Evolutionary conservation across 1,284 basidiomycete genomes (phyloP).

Genomic region (Exobasidium cylindrosporum): DNA sequence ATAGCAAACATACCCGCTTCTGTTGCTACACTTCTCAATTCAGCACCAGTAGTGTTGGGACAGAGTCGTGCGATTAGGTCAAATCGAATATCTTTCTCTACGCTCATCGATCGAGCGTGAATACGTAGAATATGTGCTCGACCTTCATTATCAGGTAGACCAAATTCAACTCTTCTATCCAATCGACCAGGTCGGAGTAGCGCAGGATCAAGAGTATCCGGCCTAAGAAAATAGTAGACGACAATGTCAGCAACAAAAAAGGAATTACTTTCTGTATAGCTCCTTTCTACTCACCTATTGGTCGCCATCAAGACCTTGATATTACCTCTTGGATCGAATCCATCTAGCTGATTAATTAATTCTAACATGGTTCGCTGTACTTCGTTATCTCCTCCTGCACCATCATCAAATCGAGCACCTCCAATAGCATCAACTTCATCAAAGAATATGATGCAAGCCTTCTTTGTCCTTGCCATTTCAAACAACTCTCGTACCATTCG

Average conservation of each 20-base stretch:
- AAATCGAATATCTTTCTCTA: constrained; percentile 94
- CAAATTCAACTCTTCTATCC: constrained; percentile 94
- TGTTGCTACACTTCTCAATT: constrained; percentile 91
- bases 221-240: constrained; percentile 62
- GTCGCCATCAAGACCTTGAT: constrained; percentile 99
- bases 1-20: constrained; percentile 99
- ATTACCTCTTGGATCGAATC: constrained; percentile 96
- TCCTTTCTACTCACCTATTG: constrained; percentile 67
- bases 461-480: constrained; percentile 98
- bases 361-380: constrained; percentile 99
- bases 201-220: constrained; percentile 96
- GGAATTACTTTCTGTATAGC: constrained; percentile 36
- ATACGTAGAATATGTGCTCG: constrained; percentile 95
- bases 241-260: not conserved
- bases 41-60: constrained; percentile 96
- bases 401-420: constrained; percentile 95
- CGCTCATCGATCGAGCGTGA: constrained; percentile 93
- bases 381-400: constrained; percentile 97
- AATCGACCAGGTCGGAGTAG: constrained; percentile 91
- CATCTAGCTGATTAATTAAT: constrained; percentile 96
- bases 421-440: constrained; percentile 98
- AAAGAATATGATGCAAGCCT: constrained; percentile 99
- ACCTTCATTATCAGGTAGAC: constrained; percentile 90
- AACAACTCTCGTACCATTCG: constrained; percentile 98
- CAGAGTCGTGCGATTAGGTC: constrained; percentile 95